Evolutionary conservation across 805 yeast genomes (phyloP), one percentile per base, ranked within the genome.

Genomic region (Myxozyma udenii): DNA sequence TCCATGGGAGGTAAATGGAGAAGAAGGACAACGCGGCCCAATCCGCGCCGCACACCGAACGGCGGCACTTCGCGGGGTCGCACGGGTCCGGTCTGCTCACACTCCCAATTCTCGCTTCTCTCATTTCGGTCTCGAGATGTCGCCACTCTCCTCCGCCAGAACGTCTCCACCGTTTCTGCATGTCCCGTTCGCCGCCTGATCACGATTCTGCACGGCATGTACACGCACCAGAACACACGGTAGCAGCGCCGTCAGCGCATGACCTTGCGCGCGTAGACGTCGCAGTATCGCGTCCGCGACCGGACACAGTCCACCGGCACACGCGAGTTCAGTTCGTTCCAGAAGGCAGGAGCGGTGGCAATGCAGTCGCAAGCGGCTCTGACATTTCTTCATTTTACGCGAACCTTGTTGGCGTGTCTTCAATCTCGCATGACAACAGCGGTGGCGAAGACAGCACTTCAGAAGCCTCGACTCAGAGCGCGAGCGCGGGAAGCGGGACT

Each of bases 1-100:
- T 98, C 2, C 85, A 77, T 6, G 97, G 97, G 56, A 90, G 73
- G 51, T 80, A 75, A 0, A 95, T 95, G 2, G 98, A 89, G 7
- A 96, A 80, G n/a, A 93, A 79, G 16, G 83, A 71, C 72, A 18
- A 87, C 79, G 19, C 97, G 97, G 57, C 79, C 78, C 5, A 66
- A 37, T 9, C 64, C 66, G 12, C 87, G 70, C 24, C 85, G 80
- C 0, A 68, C 52, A 39, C 78, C 81, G 44, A 76, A 74, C 50
- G 88, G 69, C 14, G 79, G 74, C 40, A 73, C 79, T 65, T 85
- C 84, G 51, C 83, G 82, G 69, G 90, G 90, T 67, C 90, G 97
- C 61, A 87, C 50, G n/a, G 56, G n/a, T n/a, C n/a, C n/a, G n/a
- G n/a, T n/a, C n/a, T n/a, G n/a, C n/a, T n/a, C n/a, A n/a, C n/a